Base-by-base conservation (phyloP, 805 yeast species). In the Candida anglica region DNA sequence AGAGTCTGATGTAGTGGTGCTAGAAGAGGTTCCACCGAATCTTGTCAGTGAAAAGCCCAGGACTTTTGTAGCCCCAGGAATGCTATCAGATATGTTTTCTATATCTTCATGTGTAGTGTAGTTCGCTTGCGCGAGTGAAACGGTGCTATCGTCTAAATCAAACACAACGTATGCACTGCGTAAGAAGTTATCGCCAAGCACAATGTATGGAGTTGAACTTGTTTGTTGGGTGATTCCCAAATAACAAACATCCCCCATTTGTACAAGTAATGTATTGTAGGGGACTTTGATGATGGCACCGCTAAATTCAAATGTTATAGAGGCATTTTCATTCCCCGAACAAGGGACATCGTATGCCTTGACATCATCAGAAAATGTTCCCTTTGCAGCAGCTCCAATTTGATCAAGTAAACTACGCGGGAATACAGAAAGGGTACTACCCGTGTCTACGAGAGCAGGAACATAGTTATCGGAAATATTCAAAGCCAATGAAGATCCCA, bases 141-240 rank as follows among this genome's bases (percentile, higher is more conserved):
- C 60, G 46, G 74, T 67, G 30, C 56, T 58, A 47, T 71, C 71
- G 19, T 77, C 85, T 33, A 79, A 56, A 53, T 83, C 82, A 53
- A 72, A 79, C 11, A 79, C 85, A 18, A 77, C 67, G 52, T 80
- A 82, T 2, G 80, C 79, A 36, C 73, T 69, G 33, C 85, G 66
- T 42, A 84, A 58, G 49, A 83, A 73, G 30, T 73, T 69, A 49
- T 81, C 88, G 7, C 93, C 93, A 23, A 84, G 41, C 15, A 41
- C 32, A 13, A 60, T 45, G 36, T 46, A 9, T 19, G 19, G 17
- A 5, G 18, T 18, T 18, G 46, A 5, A 14, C 15, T 22, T n/a
- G n/a, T n/a, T n/a, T n/a, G n/a, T n/a, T n/a, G n/a, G n/a, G n/a
- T n/a, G n/a, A n/a, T 31, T 15, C 42, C 29, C 13, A 42, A 32